Base-by-base conservation (phyloP, 2,329 filamentous ascomycete genomes). In the Whalleya microplaca region DNA sequence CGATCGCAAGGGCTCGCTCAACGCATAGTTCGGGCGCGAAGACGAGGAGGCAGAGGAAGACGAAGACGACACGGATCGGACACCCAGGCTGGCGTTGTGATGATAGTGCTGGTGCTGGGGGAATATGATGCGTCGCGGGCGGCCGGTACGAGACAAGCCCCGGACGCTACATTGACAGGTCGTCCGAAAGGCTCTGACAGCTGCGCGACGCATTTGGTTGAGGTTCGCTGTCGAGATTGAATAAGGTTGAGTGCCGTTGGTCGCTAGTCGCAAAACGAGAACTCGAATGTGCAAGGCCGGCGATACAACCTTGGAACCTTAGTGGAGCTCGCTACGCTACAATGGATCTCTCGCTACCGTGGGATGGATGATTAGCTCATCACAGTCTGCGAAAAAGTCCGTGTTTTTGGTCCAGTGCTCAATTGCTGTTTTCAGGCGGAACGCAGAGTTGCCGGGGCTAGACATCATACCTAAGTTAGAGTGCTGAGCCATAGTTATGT, bases 171-270 rank as follows among this genome's bases (percentile, higher is more conserved):
- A 83, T 72, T 87, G 84, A 75, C 85, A 84, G 69, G 84, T 85
- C 70, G 86, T 85, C 79, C 89, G 85, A 73, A 90, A 78, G 69
- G 84, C 84, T 79, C 85, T 84, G 63, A 86, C 76, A 66, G 85
- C 84, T 75, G 84, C 88, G 77, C 87, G 88, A 84, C 88, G 88
- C 90, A 93, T 93, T 78, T 78, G 78, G 64, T 62, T 57, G 47
- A 54, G 42, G 45, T 21, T 54, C 41, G 42, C 54, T 21, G 51
- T 57, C 51, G 55, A 51, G 48, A 58, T 41, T 18, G 41, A 45
- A 41, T 45, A 41, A 43, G 92, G 92, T 77, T 78, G 78, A 57
- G 59, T 56, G 42, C 45, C 37, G 51, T 48, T 55, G 51, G 48
- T 59, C 51, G 59, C 59, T 48, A 43, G 51, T 62, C 53, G 54